Base-by-base conservation (phyloP, 495 filamentous ascomycete genomes). In the Aspergillus egyptiacus region DNA sequence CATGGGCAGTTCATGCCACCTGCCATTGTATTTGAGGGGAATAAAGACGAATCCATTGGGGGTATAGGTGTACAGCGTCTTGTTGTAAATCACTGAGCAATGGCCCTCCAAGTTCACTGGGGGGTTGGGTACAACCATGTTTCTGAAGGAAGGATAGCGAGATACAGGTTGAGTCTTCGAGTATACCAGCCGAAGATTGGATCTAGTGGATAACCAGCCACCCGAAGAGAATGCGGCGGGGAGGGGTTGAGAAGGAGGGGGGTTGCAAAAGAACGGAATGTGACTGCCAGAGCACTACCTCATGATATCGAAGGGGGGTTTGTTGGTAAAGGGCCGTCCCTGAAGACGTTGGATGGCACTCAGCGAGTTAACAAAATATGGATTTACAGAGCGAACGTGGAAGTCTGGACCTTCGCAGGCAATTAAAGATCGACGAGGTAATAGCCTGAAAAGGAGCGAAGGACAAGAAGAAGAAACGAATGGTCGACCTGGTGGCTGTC, bases 1-100 rank as follows among this genome's bases (percentile, higher is more conserved):
- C 59, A 69, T 73, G 0, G 79, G 63, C 46, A 95, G 58, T 47
- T 70, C 53, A 42, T 73, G 68, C 93, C 93, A 98, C 62, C 73
- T 64, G 19, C 75, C 85, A 45, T 88, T 86, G 46, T 80, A 56
- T 52, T 74, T 58, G 52, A 98, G 70, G 15, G 71, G 66, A 30
- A 97, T 68, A 4, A 85, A 84, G 59, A 87, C 82, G 48, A 98
- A 89, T 18, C 83, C 87, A 40, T 76, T 66, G 15, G 79, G 61
- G 30, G 88, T 86, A 59, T 88, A 96, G 9, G 82, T 82, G 69
- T 95, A 98, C 13, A 98, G 79, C 14, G 84, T 93, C 65, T 86
- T 82, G 62, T 91, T 74, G 67, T 86, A 72, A 44, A 98, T 77
- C 48, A 84, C 79, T 13, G 89, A 93, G 68, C 93, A 98, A 57